These are phyloP conservation scores for Venustampulla echinocandica DNA, from an alignment of 495 filamentous ascomycete species.

Conservation along the genomic window DNA sequence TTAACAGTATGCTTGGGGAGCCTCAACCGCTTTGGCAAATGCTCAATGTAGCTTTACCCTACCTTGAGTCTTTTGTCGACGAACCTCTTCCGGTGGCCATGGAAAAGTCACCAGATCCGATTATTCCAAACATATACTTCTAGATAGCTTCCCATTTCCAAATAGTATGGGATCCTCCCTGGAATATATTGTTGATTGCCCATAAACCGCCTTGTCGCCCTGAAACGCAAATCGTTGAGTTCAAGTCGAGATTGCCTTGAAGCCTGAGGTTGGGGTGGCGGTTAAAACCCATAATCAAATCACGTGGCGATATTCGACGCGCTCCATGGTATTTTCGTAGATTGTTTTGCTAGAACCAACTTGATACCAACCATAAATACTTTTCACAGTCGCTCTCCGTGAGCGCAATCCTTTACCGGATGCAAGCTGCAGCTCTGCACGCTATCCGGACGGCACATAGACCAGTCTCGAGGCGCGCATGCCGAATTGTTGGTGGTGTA, in stretches of 20 bases:
- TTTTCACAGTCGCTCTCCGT: slow-evolving; percentile 22
- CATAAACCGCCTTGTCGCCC: neutral
- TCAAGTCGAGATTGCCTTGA: no score
- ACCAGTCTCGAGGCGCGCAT: slow-evolving; percentile 13
- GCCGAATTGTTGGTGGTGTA: slow-evolving; percentile 25
- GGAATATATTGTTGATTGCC: neutral
- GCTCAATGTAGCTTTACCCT: neutral
- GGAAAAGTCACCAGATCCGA: neutral
- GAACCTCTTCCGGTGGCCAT: neutral
- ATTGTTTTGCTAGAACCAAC: no score
- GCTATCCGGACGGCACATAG: slow-evolving; percentile 27
- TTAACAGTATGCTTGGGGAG: neutral
- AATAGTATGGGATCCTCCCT: neutral
- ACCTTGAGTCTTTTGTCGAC: neutral
- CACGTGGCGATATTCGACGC: neutral
- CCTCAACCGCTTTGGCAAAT: neutral
- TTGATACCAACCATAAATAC: no score
- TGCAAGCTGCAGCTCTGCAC: slow-evolving; percentile 32
- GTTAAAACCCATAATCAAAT: no score
- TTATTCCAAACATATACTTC: neutral
- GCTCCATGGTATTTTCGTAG: neutral
- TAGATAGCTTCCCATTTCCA: neutral
- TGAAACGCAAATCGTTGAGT: no score
- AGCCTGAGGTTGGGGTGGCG: no score
- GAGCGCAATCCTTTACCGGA: slow-evolving; percentile 31